A percentile compares a stretch with the other conserved stretches of the same genome.
Evolutionary conservation across 148 eudicot species (phyloP).

Genomic region (Fagopyrum tataricum): DNA sequence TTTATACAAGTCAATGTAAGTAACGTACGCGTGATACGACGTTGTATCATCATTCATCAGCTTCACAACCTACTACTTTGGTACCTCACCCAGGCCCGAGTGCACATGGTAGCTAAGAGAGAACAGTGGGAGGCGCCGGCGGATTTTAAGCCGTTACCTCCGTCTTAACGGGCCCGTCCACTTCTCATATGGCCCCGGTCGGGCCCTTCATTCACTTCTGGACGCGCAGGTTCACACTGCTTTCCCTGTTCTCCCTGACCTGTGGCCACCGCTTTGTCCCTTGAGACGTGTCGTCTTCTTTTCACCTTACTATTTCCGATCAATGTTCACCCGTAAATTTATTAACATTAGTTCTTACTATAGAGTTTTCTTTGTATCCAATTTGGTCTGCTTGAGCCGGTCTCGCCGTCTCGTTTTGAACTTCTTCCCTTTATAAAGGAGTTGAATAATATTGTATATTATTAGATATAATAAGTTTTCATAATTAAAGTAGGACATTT

Average conservation of each 20-base stretch:
- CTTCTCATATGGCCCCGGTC: not conserved
- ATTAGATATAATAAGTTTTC: too few species aligned
- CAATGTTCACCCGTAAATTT: not conserved
- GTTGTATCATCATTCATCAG: not conserved
- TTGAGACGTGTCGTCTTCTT: not conserved
- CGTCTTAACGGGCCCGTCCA: not conserved
- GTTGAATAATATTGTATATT: too few species aligned
- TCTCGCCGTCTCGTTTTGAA: too few species aligned
- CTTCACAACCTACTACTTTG: too few species aligned
- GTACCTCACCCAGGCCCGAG: not conserved
- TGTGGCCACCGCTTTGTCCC: not conserved
- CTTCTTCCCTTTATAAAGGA: too few species aligned
- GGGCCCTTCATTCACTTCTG: not conserved
- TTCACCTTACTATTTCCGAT: not conserved
- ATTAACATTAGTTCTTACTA: too few species aligned
- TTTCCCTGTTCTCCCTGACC: not conserved
- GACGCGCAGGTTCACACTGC: not conserved
- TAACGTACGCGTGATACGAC: too few species aligned
- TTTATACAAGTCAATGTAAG: not conserved
- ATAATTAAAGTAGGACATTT: too few species aligned
- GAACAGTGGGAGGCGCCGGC: not conserved
- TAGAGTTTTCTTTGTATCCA: too few species aligned
- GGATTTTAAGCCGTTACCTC: constrained; percentile 3
- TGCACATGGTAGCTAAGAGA: not conserved
- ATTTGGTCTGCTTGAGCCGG: too few species aligned